These are phyloP conservation scores for Mycosphaerella sp. DNA, from an alignment of 2,329 filamentous ascomycete genomes.

Conservation along the genomic window DNA sequence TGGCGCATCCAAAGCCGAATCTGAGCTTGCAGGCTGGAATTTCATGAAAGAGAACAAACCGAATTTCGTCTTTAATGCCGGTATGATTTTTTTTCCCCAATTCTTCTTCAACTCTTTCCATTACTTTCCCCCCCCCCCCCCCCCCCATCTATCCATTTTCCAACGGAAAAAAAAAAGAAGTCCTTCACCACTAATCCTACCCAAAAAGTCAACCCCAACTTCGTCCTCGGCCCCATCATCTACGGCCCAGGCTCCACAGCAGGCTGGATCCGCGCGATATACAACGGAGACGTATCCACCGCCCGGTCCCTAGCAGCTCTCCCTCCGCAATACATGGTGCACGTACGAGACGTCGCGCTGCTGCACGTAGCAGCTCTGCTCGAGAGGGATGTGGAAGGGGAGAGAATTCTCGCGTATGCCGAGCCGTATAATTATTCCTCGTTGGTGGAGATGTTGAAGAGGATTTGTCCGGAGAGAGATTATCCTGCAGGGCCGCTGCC, in stretches of 20 bases:
- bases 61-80: background rate
- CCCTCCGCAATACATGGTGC: constrained; percentile 1
- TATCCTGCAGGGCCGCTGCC: too few species aligned
- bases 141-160: too few species aligned
- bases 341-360: background rate
- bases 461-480: background rate
- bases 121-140: too few species aligned
- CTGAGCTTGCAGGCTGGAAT: background rate
- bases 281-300: background rate
- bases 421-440: background rate
- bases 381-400: background rate
- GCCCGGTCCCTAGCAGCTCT: background rate
- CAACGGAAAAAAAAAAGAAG: too few species aligned
- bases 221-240: background rate
- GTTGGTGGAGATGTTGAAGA: background rate
- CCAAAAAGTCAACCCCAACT: background rate
- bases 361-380: constrained; percentile 5
- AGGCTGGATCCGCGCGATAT: background rate
- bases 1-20: background rate
- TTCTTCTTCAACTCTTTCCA: background rate
- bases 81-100: background rate
- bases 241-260: background rate
- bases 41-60: constrained; percentile 2
- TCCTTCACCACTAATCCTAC: too few species aligned
- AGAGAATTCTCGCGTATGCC: constrained; percentile 3